A percentile compares a stretch with the other conserved stretches of the same genome.
Evolutionary conservation across 495 filamentous ascomycete species (phyloP).

Genomic region (Hypoxylon perforatum): DNA sequence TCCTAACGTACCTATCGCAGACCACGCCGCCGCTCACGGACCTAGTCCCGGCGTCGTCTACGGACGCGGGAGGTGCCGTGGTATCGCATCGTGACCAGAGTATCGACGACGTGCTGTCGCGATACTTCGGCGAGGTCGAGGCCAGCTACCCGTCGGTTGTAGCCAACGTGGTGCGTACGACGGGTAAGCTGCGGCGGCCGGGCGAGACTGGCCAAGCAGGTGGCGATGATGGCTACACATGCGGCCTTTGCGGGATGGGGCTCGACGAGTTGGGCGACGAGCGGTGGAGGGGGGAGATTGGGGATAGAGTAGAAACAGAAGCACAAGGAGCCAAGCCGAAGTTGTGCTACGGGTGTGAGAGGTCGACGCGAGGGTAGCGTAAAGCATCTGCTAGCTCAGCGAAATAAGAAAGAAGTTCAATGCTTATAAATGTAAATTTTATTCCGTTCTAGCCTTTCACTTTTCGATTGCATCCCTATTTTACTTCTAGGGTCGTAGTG

Average conservation of each 20-base stretch:
- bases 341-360: conserved; percentile 66
- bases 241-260: conserved; percentile 63
- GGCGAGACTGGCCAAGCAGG: conserved; percentile 29
- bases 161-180: conserved; percentile 90
- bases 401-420: neutral
- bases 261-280: conserved; percentile 59
- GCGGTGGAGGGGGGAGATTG: conserved; percentile 63
- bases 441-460: neutral
- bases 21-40: conserved; percentile 61
- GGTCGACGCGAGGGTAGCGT: conserved; percentile 54
- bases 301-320: conserved; percentile 33
- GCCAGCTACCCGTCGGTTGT: conserved; percentile 90
- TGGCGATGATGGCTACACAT: conserved; percentile 21
- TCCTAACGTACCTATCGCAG: conserved; percentile 69
- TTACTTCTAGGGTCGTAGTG: too few relatives aligned
- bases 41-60: conserved; percentile 55
- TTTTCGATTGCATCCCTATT: neutral
- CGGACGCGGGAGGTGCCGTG: conserved; percentile 52
- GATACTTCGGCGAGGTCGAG: conserved; percentile 90
- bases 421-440: neutral
- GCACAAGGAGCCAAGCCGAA: conserved; percentile 17
- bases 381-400: neutral
- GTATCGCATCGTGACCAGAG: conserved; percentile 78
- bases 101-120: conserved; percentile 88
- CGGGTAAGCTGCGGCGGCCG: conserved; percentile 74